Evolutionary conservation across 192 early-diverging fungal species (phyloP).

Genomic region (Rhizophagus sp.): DNA sequence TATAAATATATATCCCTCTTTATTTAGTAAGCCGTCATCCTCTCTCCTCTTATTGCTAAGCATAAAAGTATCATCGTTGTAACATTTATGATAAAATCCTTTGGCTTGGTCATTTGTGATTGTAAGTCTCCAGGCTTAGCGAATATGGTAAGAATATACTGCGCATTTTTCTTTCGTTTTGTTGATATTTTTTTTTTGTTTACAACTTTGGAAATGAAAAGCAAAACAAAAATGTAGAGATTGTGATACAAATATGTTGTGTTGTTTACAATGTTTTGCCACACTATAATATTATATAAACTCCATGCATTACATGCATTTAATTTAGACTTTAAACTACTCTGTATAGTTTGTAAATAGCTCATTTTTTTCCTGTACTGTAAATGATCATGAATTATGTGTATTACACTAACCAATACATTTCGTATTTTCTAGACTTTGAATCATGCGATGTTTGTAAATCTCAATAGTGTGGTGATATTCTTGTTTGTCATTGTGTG

Average conservation of each 20-base stretch:
- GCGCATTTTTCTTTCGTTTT: neutral
- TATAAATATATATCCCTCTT: too few species aligned
- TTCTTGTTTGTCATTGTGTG: neutral
- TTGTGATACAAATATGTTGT: neutral
- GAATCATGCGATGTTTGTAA: too few species aligned
- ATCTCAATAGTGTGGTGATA: neutral
- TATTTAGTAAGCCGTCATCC: too few species aligned
- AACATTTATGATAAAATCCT: too few species aligned
- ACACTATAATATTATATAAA: neutral
- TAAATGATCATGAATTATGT: neutral
- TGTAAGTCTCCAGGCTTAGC: too few species aligned
- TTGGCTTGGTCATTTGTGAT: too few species aligned
- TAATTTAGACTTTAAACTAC: conserved; percentile 1
- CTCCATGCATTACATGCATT: neutral
- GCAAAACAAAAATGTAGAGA: neutral
- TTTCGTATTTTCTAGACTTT: too few species aligned
- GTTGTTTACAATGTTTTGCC: neutral
- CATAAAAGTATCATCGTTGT: too few species aligned
- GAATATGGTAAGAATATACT: too few species aligned
- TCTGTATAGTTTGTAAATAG: neutral
- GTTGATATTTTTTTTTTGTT: too few species aligned
- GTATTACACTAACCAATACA: too few species aligned
- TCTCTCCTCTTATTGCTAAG: too few species aligned
- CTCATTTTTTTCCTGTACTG: neutral
- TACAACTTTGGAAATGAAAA: neutral